A percentile compares a stretch with the other conserved stretches of the same genome.
phyloP scores from a whole-genome alignment of 2,329 filamentous ascomycete species.

The Blastomyces gilchristii region DNA sequence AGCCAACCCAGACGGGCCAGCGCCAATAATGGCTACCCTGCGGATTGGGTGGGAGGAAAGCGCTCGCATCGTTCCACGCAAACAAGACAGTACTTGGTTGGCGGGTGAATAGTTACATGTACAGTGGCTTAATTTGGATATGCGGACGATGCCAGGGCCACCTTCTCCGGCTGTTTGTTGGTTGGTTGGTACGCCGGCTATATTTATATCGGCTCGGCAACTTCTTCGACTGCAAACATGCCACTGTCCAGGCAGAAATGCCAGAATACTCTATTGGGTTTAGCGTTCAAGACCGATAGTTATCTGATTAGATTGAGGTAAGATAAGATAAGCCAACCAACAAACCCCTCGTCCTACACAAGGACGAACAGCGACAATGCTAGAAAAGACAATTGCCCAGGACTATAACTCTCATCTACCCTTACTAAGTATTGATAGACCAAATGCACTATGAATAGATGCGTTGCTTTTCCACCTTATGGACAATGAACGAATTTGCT shows the following conservation, averaged over 20 bases:
- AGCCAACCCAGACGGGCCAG: conserved; percentile 67
- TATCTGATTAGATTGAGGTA: neutral
- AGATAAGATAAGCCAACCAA: neutral
- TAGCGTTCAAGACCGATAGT: neutral
- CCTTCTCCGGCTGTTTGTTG: no score
- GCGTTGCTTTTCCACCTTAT: neutral
- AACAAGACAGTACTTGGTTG: neutral
- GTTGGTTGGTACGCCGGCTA: no score
- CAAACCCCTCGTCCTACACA: no score
- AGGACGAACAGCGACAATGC: no score
- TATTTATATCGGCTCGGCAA: neutral
- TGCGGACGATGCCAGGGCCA: neutral
- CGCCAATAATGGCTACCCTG: conserved; percentile 66
- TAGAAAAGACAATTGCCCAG: no score
- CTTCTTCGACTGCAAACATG: no score
- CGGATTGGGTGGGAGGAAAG: conserved; percentile 15
- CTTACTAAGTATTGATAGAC: no score
- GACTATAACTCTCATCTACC: no score
- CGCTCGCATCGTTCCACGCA: neutral
- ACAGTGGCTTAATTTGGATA: neutral
- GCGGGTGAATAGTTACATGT: neutral
- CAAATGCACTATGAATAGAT: neutral
- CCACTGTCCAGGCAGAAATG: neutral
- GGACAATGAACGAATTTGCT: no score
- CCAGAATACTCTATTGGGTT: neutral